Base-by-base conservation (phyloP, 768 basidiomycete genomes). In the Suillus fuscotomentosus region DNA sequence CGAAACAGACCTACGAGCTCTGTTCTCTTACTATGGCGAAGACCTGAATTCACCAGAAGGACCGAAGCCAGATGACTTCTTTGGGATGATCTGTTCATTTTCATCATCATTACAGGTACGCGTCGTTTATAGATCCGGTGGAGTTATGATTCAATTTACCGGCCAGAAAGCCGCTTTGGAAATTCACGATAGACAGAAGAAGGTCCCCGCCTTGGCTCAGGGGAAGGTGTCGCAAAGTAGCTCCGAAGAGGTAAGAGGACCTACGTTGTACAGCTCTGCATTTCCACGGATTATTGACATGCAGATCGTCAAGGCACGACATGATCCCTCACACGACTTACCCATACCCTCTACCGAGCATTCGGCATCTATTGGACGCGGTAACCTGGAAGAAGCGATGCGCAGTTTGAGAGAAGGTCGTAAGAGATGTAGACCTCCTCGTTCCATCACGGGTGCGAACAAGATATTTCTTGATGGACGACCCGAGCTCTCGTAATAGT, bases 361-460 rank as follows among this genome's bases (percentile, higher is more conserved):
- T 48, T 78, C 77, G 59, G 79, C 78, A 41, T 89, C 92, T 2
- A 72, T 92, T 65, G 87, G 88, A 8, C 85, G 89, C 43, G 95
- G 95, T 11, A 90, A 90, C 62, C 76, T 97, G 39, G 94, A 98
- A 68, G 85, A 91, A 70, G 91, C 91, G 2, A 90, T 98, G 47
- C 87, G 91, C 20, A 94, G 88, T 66, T 84, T 95, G 80, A 84
- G 86, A 51, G 85, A 84, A 56, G 94, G 88, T 42, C 85, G 69
- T 5, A 64, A 65, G 50, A 63, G 66, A 45, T 36, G 64, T 43
- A 70, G 70, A 7, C 50, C 60, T n/a, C 60, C 54, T 6, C 63
- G 67, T 36, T 61, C 73, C 3, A 66, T 68, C 22, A 51, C 68
- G 47, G 66, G 61, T 15, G 65, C 68, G 41, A 68, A 17, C 66